Percentiles rank a stretch among this genome's conserved stretches.
Conservation (phyloP, 176 grass and related monocot genomes). For the Alloteropsis semialata region DNA sequence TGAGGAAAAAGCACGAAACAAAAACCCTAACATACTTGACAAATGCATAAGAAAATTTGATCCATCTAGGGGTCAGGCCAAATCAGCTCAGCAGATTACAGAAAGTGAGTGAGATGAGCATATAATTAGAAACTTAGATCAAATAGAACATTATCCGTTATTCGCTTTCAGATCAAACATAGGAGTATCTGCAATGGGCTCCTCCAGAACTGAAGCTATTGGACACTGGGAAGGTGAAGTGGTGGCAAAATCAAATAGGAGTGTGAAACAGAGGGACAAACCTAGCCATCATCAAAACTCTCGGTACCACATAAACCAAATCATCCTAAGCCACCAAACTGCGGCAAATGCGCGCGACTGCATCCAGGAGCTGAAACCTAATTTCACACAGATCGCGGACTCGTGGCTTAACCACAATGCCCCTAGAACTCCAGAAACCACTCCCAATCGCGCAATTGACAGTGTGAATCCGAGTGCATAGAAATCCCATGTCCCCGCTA, state of each 20-base stretch:
- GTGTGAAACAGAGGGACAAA: not conserved
- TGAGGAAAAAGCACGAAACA: not conserved
- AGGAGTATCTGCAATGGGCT: not conserved
- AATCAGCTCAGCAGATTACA: no score
- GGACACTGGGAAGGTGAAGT: not conserved
- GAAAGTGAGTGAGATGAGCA: no score
- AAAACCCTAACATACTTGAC: not conserved
- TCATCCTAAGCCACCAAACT: not conserved
- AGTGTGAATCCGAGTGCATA: not conserved
- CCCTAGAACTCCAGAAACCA: not conserved
- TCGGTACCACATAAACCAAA: not conserved
- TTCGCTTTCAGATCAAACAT: not conserved
- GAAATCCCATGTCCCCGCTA: not conserved
- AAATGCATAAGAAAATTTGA: not conserved
- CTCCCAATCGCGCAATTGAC: not conserved
- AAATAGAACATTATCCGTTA: not conserved
- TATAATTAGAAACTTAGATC: no score
- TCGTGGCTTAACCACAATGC: not conserved
- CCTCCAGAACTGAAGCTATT: not conserved
- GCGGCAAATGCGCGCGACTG: not conserved
- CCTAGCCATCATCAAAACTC: not conserved
- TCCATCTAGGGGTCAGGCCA: no score
- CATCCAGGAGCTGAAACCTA: not conserved
- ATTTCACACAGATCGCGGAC: not conserved
- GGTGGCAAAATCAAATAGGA: not conserved